Evolutionary conservation across 192 early-diverging fungal species (phyloP).

Genomic region (Coemansia sp.): DNA sequence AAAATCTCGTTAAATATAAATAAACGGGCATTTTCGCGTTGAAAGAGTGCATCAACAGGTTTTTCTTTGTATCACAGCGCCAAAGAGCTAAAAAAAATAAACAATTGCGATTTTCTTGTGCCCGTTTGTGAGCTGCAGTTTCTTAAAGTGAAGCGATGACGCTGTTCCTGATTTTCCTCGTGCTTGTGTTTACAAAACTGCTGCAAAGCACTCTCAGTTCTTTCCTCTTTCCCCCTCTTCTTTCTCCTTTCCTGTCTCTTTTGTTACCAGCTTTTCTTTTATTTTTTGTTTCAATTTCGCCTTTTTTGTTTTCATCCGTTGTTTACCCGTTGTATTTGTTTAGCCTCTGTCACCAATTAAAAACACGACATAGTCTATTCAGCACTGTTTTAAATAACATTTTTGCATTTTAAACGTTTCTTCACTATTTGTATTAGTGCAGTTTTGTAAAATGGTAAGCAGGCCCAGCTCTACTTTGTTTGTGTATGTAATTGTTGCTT

Average conservation of each 20-base stretch:
- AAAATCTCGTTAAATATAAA: no score
- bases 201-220: not conserved
- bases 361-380: not conserved
- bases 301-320: conserved; percentile 8
- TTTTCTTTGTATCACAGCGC: conserved; percentile 5
- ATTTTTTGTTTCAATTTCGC: conserved; percentile 4
- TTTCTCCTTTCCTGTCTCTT: not conserved
- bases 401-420: conserved; percentile 5
- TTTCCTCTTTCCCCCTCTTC: conserved; percentile 3
- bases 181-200: not conserved
- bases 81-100: conserved; percentile 11
- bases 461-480: not conserved
- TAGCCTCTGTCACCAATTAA: not conserved
- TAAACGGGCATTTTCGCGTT: not conserved
- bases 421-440: conserved; percentile 11
- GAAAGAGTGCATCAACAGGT: not conserved
- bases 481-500: not conserved
- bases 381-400: conserved; percentile 5
- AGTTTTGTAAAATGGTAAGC: conserved; percentile 13
- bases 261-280: not conserved
- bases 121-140: no score
- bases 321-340: not conserved
- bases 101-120: conserved; percentile 2
- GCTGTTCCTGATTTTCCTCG: not conserved
- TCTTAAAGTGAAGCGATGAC: no score